phyloP scores from a whole-genome alignment of 1,284 basidiomycete genomes.

The Cutaneotrichosporon spelunceum region DNA sequence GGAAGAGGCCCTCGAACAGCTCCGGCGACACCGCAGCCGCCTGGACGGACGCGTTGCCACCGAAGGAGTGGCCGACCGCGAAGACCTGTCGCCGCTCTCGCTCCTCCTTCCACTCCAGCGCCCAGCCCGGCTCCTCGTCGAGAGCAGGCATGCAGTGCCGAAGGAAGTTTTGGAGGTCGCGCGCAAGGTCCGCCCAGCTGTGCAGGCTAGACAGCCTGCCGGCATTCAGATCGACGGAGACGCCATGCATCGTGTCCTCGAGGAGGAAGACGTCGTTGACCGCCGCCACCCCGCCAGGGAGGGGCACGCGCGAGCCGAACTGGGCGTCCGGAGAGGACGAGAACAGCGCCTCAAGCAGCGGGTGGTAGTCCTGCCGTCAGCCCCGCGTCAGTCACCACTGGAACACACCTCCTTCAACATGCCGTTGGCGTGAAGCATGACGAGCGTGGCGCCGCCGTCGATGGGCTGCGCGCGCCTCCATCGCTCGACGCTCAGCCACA shows the following conservation, averaged over 20 bases:
- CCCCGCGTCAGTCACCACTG: background rate
- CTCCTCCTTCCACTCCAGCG: conserved; percentile 16
- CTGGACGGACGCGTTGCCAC: conserved; percentile 40
- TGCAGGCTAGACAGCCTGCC: conserved; percentile 52
- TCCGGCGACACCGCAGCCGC: conserved; percentile 64
- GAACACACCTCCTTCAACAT: conserved; percentile 74
- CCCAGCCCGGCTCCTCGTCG: conserved; percentile 7
- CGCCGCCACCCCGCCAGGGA: background rate
- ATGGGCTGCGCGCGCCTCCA: conserved; percentile 21
- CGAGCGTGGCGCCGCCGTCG: conserved; percentile 59
- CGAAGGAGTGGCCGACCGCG: conserved; percentile 16
- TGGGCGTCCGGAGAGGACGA: conserved; percentile 8
- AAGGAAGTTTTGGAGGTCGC: conserved; percentile 50
- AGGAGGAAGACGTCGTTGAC: conserved; percentile 78
- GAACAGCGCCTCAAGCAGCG: conserved; percentile 57
- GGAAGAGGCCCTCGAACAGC: conserved; percentile 69
- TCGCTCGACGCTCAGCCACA: conserved; percentile 35
- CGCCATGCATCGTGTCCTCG: conserved; percentile 74
- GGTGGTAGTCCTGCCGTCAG: conserved; percentile 57
- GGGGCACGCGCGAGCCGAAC: conserved; percentile 8
- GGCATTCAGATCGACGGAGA: conserved; percentile 65
- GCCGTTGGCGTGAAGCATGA: conserved; percentile 75
- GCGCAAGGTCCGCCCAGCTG: conserved; percentile 44
- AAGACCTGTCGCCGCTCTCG: conserved; percentile 15
- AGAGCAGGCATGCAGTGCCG: conserved; percentile 52